A percentile compares a stretch with the other conserved stretches of the same genome.
phyloP scores from a whole-genome alignment of 164 flowering plant genomes.

The Dillenia suffruticosa region DNA sequence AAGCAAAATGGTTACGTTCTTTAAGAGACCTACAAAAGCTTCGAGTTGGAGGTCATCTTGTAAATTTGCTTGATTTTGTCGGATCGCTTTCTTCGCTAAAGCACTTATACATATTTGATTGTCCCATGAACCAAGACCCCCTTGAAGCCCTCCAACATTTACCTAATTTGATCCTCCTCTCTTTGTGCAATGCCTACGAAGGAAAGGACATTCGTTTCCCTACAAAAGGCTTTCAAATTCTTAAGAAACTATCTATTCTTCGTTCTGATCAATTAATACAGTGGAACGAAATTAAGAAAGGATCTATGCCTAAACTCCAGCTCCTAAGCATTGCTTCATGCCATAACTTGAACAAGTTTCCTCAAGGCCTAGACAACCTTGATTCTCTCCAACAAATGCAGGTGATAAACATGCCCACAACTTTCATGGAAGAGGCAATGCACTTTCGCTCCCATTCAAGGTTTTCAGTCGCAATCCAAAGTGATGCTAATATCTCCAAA shows the following conservation, averaged over 20 bases:
- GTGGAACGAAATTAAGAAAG: background rate
- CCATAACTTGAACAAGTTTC: background rate
- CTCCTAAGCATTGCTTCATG: background rate
- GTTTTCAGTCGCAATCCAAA: too few species aligned
- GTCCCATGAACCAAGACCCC: conserved; percentile 1
- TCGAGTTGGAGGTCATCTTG: background rate
- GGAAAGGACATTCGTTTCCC: background rate
- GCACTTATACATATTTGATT: background rate
- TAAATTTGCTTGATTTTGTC: conserved; percentile 1
- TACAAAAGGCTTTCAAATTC: background rate
- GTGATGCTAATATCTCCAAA: too few species aligned
- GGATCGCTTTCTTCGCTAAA: background rate
- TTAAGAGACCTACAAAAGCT: background rate
- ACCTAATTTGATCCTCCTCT: conserved; percentile 1
- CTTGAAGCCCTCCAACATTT: background rate
- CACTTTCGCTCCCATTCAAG: too few species aligned
- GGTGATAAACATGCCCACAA: background rate
- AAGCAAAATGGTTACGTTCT: background rate
- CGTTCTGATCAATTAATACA: background rate
- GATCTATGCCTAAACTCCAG: background rate
- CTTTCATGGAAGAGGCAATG: background rate
- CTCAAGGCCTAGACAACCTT: background rate
- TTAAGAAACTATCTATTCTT: conserved; percentile 1
- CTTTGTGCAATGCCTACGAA: conserved; percentile 1
- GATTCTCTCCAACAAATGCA: background rate